phyloP scores from a whole-genome alignment of 176 grass and related monocot genomes.

The Triticum turgidum region DNA sequence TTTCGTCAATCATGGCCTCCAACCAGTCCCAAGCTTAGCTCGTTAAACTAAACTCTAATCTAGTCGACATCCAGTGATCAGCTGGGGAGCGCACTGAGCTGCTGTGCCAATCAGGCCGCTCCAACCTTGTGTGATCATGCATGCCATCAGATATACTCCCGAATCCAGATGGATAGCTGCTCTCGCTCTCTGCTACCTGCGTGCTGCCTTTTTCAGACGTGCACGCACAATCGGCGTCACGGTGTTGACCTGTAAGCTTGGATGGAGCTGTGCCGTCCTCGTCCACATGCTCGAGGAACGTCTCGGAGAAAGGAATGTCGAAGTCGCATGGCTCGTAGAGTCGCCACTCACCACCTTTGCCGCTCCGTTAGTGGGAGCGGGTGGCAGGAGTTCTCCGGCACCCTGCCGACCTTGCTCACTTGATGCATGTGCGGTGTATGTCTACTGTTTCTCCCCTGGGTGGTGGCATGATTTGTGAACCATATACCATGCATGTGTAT shows the following conservation, averaged over 20 bases:
- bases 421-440: not conserved
- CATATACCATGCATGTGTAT: not conserved
- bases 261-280: slow-evolving; percentile 2
- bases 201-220: not conserved
- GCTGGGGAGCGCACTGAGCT: slow-evolving; percentile 13
- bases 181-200: not conserved
- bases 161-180: not conserved
- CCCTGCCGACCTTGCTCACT: not conserved
- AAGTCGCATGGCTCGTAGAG: not conserved
- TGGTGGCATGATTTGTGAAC: not conserved
- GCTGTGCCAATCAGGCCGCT: slow-evolving; percentile 22
- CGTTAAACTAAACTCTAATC: not conserved
- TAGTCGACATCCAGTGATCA: not conserved
- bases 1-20: not conserved
- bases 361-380: slow-evolving; percentile 16
- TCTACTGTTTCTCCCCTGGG: not conserved
- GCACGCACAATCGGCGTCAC: not conserved
- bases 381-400: slow-evolving; percentile 1
- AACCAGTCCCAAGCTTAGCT: not conserved
- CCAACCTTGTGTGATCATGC: slow-evolving; percentile 1
- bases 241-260: slow-evolving; percentile 24
- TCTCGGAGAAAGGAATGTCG: not conserved
- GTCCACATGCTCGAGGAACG: slow-evolving; percentile 12
- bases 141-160: not conserved
- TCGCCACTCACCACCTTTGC: not conserved